phyloP scores from a whole-genome alignment of 305 asterid genomes.

The Fraxinus angustifolia region DNA sequence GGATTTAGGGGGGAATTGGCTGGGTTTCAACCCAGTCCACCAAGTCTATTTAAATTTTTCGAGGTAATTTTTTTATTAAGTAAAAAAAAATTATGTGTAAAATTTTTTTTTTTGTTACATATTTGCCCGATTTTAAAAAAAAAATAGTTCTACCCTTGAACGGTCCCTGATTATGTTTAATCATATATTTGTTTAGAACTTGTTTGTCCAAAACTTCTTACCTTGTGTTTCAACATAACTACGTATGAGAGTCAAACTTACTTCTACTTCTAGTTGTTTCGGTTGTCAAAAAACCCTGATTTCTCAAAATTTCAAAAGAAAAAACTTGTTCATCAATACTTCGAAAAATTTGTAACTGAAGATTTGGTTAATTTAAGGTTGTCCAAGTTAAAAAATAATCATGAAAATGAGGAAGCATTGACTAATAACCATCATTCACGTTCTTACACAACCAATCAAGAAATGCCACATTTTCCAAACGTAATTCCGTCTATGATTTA shows the following conservation, averaged over 20 bases:
- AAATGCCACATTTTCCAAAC: conserved; percentile 40
- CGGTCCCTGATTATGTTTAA: too few species aligned
- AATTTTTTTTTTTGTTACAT: too few species aligned
- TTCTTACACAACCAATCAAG: conserved; percentile 22
- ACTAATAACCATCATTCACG: conserved; percentile 39
- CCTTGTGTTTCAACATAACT: not conserved
- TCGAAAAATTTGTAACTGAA: not conserved
- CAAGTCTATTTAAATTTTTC: too few species aligned
- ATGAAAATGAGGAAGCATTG: conserved; percentile 33
- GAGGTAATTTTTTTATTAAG: too few species aligned
- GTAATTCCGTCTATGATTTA: conserved; percentile 36
- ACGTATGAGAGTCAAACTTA: not conserved
- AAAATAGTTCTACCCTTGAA: too few species aligned
- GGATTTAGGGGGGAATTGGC: too few species aligned
- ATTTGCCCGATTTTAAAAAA: too few species aligned
- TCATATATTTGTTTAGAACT: not conserved
- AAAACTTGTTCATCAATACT: not conserved
- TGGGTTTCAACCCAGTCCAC: too few species aligned
- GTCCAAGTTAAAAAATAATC: conserved; percentile 10
- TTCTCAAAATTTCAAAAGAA: not conserved
- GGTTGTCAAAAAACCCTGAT: not conserved
- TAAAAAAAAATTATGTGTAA: too few species aligned
- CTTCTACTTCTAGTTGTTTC: not conserved
- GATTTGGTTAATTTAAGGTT: not conserved
- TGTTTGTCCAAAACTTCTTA: not conserved